Percentiles rank a stretch among this genome's conserved stretches.
Conservation (phyloP, 495 filamentous ascomycete species). For the Thozetella sp. region DNA sequence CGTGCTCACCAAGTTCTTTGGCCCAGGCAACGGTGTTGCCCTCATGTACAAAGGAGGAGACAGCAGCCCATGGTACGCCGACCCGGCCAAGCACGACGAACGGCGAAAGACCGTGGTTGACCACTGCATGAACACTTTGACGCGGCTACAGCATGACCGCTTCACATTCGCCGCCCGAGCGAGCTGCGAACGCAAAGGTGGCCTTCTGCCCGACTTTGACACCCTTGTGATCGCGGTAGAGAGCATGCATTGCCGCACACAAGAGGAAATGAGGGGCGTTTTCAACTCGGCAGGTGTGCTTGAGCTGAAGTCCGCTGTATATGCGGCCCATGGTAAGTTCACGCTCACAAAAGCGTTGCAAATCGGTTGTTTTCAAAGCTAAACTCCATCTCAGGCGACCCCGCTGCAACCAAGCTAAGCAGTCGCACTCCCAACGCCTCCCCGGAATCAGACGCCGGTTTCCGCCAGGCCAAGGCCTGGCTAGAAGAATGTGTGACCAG, state of each 20-base stretch:
- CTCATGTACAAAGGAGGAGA: not conserved
- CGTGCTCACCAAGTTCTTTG: conserved; percentile 4
- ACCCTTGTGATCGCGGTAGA: not conserved
- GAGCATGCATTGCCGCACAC: not conserved
- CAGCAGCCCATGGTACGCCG: conserved; percentile 2
- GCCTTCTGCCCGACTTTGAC: conserved; percentile 1
- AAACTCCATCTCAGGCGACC: not conserved
- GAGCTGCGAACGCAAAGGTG: not conserved
- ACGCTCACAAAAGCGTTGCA: not conserved
- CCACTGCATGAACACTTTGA: conserved; percentile 7
- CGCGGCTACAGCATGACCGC: not conserved
- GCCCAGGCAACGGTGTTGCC: not conserved
- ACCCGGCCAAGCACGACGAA: not conserved
- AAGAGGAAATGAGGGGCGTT: not conserved
- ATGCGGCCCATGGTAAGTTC: conserved; percentile 4
- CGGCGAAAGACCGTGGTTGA: conserved; percentile 4
- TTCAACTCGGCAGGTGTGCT: conserved; percentile 8
- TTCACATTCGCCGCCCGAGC: not conserved
- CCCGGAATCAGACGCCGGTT: not conserved
- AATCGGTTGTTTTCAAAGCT: no score
- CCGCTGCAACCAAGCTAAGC: conserved; percentile 2
- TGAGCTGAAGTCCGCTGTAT: not conserved
- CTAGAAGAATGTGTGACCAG: conserved; percentile 2
- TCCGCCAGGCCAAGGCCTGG: conserved; percentile 6
- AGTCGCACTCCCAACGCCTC: conserved; percentile 6